These are phyloP conservation scores for Xenosphaeropsis pyriputrescens DNA, from an alignment of 2,329 filamentous ascomycete species.

Conservation along the genomic window DNA sequence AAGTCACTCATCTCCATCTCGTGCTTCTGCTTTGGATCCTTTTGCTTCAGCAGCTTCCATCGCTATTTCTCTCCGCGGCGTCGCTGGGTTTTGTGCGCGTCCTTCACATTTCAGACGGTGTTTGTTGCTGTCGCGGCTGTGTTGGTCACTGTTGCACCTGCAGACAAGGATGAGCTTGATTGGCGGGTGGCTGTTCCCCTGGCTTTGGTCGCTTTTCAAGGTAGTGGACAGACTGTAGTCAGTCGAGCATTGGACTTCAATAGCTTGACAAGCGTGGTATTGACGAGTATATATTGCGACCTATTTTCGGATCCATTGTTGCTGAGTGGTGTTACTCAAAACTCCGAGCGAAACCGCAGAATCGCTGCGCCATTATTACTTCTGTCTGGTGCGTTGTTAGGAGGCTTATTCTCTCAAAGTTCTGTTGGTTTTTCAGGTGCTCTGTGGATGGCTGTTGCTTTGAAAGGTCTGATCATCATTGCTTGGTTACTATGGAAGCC, in stretches of 20 bases:
- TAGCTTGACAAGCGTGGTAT: conserved; percentile 57
- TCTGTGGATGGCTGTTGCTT: conserved; percentile 21
- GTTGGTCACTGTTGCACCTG: conserved; percentile 23
- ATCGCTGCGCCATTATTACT: conserved; percentile 31
- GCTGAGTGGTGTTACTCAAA: conserved; percentile 19
- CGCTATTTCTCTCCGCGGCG: conserved; percentile 43
- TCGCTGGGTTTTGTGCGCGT: conserved; percentile 49
- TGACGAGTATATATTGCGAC: conserved; percentile 71
- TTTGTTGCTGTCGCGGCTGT: conserved; percentile 36
- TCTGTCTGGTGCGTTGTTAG: conserved; percentile 34
- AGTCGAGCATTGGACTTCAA: conserved; percentile 55
- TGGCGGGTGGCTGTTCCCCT: conserved; percentile 54
- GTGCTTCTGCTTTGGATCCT: conserved; percentile 58
- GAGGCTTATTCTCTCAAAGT: conserved; percentile 34
- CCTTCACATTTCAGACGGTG: conserved; percentile 38
- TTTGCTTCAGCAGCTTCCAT: conserved; percentile 57
- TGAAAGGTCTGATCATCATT: conserved; percentile 25
- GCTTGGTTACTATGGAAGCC: too few species aligned
- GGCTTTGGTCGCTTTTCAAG: conserved; percentile 58
- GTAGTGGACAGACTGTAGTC: conserved; percentile 58
- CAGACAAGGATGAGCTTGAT: conserved; percentile 28
- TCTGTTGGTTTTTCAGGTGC: conserved; percentile 31
- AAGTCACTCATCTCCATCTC: conserved; percentile 57
- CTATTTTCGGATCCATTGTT: conserved; percentile 51
- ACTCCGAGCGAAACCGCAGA: conserved; percentile 34